A percentile compares a stretch with the other conserved stretches of the same genome.
Conservation (phyloP, 805 yeast species). For the Torulaspora maleeae region DNA sequence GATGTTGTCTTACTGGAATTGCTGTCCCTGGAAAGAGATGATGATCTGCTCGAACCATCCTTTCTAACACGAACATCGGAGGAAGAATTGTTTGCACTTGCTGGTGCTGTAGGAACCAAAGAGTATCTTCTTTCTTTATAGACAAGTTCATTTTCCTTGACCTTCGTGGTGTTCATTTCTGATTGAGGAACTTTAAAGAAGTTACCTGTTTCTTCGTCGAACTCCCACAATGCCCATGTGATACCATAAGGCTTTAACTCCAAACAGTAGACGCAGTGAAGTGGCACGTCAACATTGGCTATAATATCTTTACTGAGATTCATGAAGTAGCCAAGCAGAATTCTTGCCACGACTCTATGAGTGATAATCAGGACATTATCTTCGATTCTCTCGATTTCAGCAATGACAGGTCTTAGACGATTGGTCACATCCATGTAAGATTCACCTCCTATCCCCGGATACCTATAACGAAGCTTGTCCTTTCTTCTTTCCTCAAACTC, state of each 20-base stretch:
- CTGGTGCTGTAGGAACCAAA: conserved; percentile 73
- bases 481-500: conserved; percentile 73
- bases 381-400: conserved; percentile 86
- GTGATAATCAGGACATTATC: conserved; percentile 80
- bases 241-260: conserved; percentile 96
- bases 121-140: conserved; percentile 65
- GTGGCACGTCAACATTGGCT: conserved; percentile 87
- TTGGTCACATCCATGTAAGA: conserved; percentile 91
- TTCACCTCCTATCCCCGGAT: conserved; percentile 98
- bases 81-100: conserved; percentile 21
- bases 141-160: conserved; percentile 66
- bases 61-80: conserved; percentile 19
- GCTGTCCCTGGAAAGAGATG: conserved; percentile 7
- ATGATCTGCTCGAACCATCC: conserved; percentile 10
- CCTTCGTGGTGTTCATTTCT: conserved; percentile 44
- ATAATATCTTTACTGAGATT: conserved; percentile 74
- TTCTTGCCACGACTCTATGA: conserved; percentile 87
- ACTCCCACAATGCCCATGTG: conserved; percentile 86
- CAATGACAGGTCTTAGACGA: conserved; percentile 81
- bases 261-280: conserved; percentile 83
- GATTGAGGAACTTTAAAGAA: conserved; percentile 58
- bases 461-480: conserved; percentile 79
- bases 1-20: not conserved
- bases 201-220: conserved; percentile 72
- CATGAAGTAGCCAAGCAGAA: conserved; percentile 81